phyloP scores from a whole-genome alignment of 169 alveolate species.

The Cryptosporidium meleagridis region DNA sequence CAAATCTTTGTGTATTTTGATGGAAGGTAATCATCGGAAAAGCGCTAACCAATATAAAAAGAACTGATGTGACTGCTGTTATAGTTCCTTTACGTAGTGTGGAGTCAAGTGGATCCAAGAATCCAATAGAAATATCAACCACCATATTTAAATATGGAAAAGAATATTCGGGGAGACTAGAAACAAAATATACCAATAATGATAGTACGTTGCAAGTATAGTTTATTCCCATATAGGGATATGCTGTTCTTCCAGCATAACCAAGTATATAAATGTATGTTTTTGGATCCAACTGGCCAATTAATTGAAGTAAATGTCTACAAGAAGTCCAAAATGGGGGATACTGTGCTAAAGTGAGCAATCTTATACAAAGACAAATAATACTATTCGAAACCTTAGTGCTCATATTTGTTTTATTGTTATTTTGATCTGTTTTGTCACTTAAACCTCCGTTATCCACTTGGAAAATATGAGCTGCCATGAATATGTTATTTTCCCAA shows the following conservation, averaged over 20 bases:
- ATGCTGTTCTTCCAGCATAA: slow-evolving; percentile 59
- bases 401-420: not conserved
- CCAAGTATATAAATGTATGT: slow-evolving; percentile 67
- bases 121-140: slow-evolving; percentile 68
- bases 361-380: slow-evolving; percentile 55
- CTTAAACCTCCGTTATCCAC: not conserved
- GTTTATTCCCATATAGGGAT: slow-evolving; percentile 64
- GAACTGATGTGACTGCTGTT: slow-evolving; percentile 81
- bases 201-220: slow-evolving; percentile 68
- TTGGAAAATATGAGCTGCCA: slow-evolving; percentile 57
- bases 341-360: slow-evolving; percentile 49
- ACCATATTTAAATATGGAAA: slow-evolving; percentile 69
- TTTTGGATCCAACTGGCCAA: slow-evolving; percentile 61
- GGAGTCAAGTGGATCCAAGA: slow-evolving; percentile 76
- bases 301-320: slow-evolving; percentile 62
- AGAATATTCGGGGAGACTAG: slow-evolving; percentile 62
- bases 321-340: slow-evolving; percentile 73
- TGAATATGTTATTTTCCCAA: slow-evolving; percentile 68
- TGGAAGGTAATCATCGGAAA: slow-evolving; percentile 83
- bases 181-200: slow-evolving; percentile 61
- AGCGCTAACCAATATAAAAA: slow-evolving; percentile 79
- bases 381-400: slow-evolving; percentile 51
- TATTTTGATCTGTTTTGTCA: not conserved
- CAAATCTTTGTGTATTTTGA: slow-evolving; percentile 83
- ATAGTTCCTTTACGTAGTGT: slow-evolving; percentile 76